Evolutionary conservation across 257 asterid genomes (phyloP).

Genomic region (Striga asiatica): DNA sequence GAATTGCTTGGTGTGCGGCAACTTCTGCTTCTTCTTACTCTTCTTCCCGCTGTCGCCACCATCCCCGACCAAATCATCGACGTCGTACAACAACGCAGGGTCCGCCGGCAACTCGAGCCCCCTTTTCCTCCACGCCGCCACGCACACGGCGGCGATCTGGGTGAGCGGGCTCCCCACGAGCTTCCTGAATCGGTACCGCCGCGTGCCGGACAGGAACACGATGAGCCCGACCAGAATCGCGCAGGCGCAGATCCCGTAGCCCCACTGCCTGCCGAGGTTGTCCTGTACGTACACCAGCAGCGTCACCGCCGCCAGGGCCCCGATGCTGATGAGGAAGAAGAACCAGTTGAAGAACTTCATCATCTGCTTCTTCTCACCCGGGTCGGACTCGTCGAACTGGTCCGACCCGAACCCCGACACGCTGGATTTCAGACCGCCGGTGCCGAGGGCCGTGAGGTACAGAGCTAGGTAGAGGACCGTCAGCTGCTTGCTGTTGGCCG

Average conservation of each 20-base stretch:
- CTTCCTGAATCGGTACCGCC: conserved; percentile 64
- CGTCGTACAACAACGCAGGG: conserved; percentile 30
- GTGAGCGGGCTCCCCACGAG: conserved; percentile 73
- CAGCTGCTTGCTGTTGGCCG: conserved; percentile 49
- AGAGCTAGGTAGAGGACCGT: conserved; percentile 47
- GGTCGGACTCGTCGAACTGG: conserved; percentile 66
- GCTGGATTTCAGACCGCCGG: conserved; percentile 83
- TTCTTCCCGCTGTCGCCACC: conserved; percentile 12
- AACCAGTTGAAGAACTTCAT: conserved; percentile 79
- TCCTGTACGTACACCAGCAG: conserved; percentile 76
- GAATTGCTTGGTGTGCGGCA: conserved; percentile 70
- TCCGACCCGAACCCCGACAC: conserved; percentile 88
- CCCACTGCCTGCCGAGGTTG: conserved; percentile 64
- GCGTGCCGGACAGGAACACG: conserved; percentile 50
- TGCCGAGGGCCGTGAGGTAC: conserved; percentile 78
- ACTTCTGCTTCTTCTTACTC: conserved; percentile 39
- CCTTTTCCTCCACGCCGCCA: conserved; percentile 61
- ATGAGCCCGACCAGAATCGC: conserved; percentile 43
- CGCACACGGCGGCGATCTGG: conserved; percentile 55
- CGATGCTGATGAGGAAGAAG: conserved; percentile 69
- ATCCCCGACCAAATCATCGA: conserved; percentile 27
- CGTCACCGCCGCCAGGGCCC: conserved; percentile 70
- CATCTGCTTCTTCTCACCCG: conserved; percentile 50
- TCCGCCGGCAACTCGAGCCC: conserved; percentile 45
- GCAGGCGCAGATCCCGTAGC: conserved; percentile 77